Conservation (phyloP, 2,329 filamentous ascomycete genomes). For the Fusarium sublunatum region DNA sequence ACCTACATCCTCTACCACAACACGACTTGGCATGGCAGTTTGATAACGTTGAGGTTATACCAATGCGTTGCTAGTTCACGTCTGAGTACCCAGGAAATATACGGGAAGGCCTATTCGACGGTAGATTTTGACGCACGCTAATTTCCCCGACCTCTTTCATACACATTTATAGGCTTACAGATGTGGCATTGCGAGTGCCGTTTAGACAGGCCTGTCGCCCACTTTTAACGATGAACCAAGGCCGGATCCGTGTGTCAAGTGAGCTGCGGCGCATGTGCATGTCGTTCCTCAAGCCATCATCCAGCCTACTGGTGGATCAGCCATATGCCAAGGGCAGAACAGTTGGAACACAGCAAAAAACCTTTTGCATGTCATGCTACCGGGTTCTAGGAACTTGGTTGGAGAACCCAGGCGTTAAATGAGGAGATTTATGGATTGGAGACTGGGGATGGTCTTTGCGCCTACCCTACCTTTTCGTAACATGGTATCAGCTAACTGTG, state of each 20-base stretch:
- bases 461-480: constrained; percentile 4
- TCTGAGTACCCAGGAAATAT: not conserved
- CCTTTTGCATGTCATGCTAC: constrained; percentile 21
- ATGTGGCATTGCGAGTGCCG: constrained; percentile 43
- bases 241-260: constrained; percentile 47
- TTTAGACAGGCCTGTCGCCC: constrained; percentile 38
- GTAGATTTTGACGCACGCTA: constrained; percentile 22
- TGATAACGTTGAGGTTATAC: not conserved
- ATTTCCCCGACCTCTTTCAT: constrained; percentile 35
- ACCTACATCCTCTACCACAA: constrained; percentile 12
- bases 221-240: constrained; percentile 36
- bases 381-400: constrained; percentile 16
- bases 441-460: constrained; percentile 9
- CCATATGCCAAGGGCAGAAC: constrained; percentile 21
- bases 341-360: constrained; percentile 15
- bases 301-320: constrained; percentile 35
- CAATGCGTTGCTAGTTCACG: constrained; percentile 1
- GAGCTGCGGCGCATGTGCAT: constrained; percentile 49
- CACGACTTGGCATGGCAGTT: not conserved
- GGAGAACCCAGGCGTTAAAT: constrained; percentile 26
- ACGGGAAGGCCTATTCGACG: constrained; percentile 17
- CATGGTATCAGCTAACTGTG: not conserved
- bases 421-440: constrained; percentile 14
- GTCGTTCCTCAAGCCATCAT: constrained; percentile 40
- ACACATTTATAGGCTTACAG: constrained; percentile 33